Conservation (phyloP, 2,329 filamentous ascomycete species). For the Colletotrichum tamarilloi region DNA sequence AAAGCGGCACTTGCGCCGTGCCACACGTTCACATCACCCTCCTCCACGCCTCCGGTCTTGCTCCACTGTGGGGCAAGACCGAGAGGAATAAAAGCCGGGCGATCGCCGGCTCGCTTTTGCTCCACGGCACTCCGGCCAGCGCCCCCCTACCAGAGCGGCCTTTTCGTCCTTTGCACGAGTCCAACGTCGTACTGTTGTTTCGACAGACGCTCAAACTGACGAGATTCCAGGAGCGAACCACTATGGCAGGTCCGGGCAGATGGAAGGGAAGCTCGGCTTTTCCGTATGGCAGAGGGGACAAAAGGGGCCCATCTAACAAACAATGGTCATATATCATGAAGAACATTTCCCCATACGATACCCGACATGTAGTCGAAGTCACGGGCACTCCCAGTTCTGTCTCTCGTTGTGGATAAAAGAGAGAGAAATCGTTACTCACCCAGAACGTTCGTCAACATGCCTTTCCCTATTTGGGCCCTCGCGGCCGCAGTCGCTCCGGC, state of each 20-base stretch:
- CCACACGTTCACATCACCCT: background rate
- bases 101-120: constrained; percentile 14
- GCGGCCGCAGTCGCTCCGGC: constrained; percentile 5
- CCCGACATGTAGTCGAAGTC: background rate
- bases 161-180: background rate
- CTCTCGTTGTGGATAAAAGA: background rate
- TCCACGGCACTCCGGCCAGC: background rate
- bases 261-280: background rate
- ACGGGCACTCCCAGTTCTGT: background rate
- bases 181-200: background rate
- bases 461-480: background rate
- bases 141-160: background rate
- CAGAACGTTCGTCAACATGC: background rate
- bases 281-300: background rate
- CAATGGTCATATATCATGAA: constrained; percentile 6
- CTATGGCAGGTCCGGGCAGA: background rate
- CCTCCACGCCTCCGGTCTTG: background rate
- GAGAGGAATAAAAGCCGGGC: constrained; percentile 10
- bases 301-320: background rate
- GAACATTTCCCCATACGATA: background rate
- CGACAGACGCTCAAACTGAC: background rate
- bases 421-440: background rate
- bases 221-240: background rate
- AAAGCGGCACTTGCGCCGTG: background rate
- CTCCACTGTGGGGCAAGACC: constrained; percentile 19